These are phyloP conservation scores for Mycena indigotica DNA, from an alignment of 768 basidiomycete genomes.

Conservation along the genomic window DNA sequence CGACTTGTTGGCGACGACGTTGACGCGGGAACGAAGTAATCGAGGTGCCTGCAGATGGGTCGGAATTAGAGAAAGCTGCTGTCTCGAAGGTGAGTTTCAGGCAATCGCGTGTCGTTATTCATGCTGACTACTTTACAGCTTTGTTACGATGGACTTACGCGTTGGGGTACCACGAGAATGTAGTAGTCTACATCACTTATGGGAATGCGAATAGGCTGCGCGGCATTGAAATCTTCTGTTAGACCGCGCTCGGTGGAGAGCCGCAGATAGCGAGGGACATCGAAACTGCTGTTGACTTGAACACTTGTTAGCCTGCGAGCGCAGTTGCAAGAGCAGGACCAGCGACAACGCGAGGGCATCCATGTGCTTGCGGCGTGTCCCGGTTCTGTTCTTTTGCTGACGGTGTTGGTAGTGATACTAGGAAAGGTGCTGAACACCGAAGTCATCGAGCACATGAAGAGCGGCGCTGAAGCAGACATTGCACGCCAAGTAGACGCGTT, in stretches of 20 bases:
- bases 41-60: no score
- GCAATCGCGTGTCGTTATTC: no score
- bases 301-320: constrained; percentile 40
- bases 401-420: constrained; percentile 42
- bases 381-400: neutral
- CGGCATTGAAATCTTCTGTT: no score
- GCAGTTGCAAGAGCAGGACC: constrained; percentile 47
- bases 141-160: no score
- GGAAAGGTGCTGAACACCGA: constrained; percentile 47
- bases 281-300: constrained; percentile 17
- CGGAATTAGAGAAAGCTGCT: no score
- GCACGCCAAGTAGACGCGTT: constrained; percentile 50
- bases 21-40: no score
- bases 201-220: no score
- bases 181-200: no score
- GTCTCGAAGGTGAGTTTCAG: no score
- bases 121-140: no score
- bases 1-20: no score
- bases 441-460: constrained; percentile 45
- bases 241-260: constrained; percentile 41
- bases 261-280: constrained; percentile 42
- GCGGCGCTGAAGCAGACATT: constrained; percentile 54
- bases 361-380: constrained; percentile 44
- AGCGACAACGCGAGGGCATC: constrained; percentile 44
- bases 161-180: no score